Evolutionary conservation across 495 filamentous ascomycete species (phyloP).

Genomic region (Acidiella bohemica): DNA sequence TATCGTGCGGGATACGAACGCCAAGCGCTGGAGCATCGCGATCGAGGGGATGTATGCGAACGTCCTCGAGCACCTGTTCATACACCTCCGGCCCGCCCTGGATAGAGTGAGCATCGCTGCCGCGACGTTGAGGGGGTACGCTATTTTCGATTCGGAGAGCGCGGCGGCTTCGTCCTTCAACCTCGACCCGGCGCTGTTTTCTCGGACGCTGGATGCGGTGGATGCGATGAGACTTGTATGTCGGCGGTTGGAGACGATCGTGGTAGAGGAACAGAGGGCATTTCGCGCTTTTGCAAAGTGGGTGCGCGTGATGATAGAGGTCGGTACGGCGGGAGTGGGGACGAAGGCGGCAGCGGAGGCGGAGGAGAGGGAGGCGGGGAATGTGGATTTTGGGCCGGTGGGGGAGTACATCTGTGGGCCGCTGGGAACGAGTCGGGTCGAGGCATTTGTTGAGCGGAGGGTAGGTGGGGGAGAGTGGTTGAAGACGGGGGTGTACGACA

Average conservation of each 20-base stretch:
- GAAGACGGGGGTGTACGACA: not conserved
- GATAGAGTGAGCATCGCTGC: slow-evolving; percentile 73
- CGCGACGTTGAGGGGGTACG: slow-evolving; percentile 71
- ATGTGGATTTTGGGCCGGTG: slow-evolving; percentile 22
- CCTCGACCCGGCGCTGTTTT: slow-evolving; percentile 38
- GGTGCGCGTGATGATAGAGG: slow-evolving; percentile 75
- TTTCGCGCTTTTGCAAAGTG: slow-evolving; percentile 72
- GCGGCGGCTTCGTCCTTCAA: slow-evolving; percentile 42
- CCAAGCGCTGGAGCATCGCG: slow-evolving; percentile 91
- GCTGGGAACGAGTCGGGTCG: slow-evolving; percentile 23
- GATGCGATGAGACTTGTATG: slow-evolving; percentile 47
- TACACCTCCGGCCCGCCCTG: slow-evolving; percentile 75
- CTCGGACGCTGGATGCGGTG: slow-evolving; percentile 24
- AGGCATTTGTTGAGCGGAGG: not conserved
- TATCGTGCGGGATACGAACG: slow-evolving; percentile 69
- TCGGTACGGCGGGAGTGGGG: slow-evolving; percentile 31
- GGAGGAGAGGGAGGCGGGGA: slow-evolving; percentile 21
- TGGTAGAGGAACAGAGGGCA: slow-evolving; percentile 63
- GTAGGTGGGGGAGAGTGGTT: not conserved
- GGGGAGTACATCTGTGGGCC: slow-evolving; percentile 25
- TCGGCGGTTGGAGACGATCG: slow-evolving; percentile 55
- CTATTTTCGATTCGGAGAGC: slow-evolving; percentile 60
- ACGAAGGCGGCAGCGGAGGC: slow-evolving; percentile 36
- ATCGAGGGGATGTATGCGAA: slow-evolving; percentile 61
- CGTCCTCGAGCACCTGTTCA: slow-evolving; percentile 63